phyloP scores from a whole-genome alignment of 2,329 filamentous ascomycete genomes.

The Botrytis pseudocinerea region DNA sequence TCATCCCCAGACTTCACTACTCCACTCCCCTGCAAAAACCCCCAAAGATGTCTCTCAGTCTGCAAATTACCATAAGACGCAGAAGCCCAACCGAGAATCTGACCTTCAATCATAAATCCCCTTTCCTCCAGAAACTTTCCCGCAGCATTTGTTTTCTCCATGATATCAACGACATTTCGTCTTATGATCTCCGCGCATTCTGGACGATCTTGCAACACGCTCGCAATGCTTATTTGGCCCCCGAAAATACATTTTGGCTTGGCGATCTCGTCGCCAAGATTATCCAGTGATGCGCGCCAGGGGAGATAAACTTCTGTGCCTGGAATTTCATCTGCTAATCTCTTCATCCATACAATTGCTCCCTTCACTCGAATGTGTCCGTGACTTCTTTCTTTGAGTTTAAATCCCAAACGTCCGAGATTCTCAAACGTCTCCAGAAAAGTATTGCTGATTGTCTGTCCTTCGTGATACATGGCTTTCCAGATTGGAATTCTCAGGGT shows the following conservation, averaged over 20 bases:
- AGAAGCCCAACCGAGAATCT: background rate
- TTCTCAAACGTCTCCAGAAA: background rate
- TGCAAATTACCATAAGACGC: background rate
- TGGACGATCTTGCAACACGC: background rate
- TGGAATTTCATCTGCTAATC: background rate
- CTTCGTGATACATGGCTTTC: background rate
- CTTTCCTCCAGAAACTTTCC: background rate
- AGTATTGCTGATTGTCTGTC: background rate
- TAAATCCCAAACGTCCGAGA: background rate
- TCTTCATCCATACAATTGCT: background rate
- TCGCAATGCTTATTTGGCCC: background rate
- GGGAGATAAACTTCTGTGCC: background rate
- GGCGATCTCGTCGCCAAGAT: background rate
- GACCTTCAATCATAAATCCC: background rate
- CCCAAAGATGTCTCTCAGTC: background rate
- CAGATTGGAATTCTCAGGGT: background rate
- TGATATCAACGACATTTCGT: background rate
- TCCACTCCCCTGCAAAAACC: background rate
- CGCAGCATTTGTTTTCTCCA: background rate
- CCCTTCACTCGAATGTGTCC: background rate
- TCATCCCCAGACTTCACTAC: background rate
- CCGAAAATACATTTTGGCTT: background rate
- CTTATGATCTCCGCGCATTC: background rate
- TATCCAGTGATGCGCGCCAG: background rate
- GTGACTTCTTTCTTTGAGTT: background rate